These are phyloP conservation scores for Pelargonium myrrhifolium DNA, from an alignment of 441 rosid genomes.

Conservation along the genomic window DNA sequence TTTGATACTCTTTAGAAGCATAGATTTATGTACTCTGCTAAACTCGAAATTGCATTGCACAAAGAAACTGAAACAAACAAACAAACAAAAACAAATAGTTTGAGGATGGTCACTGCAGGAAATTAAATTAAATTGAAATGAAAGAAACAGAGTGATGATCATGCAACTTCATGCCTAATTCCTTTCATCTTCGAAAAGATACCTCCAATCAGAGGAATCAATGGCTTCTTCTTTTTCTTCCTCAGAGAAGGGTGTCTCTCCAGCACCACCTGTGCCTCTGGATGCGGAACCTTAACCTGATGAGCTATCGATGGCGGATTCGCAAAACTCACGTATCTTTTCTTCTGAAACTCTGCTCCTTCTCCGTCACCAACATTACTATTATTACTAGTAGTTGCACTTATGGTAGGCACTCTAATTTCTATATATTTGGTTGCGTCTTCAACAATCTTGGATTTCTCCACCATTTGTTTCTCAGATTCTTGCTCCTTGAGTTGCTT, in stretches of 20 bases:
- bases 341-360: constrained; percentile 47
- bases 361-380: constrained; percentile 5
- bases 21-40: too few relatives aligned
- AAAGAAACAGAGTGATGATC: constrained; percentile 1
- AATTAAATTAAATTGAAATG: neutral
- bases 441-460: constrained; percentile 34
- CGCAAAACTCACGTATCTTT: constrained; percentile 64
- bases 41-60: neutral
- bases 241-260: constrained; percentile 75
- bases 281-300: constrained; percentile 29
- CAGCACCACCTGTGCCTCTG: constrained; percentile 22
- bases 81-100: neutral
- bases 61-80: neutral
- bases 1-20: too few relatives aligned
- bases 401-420: constrained; percentile 13
- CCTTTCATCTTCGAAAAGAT: constrained; percentile 62
- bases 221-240: constrained; percentile 63
- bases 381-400: neutral
- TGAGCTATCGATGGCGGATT: constrained; percentile 41
- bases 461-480: constrained; percentile 23
- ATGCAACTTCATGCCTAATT: constrained; percentile 22
- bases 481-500: constrained; percentile 34
- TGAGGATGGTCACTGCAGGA: neutral
- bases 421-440: constrained; percentile 25
- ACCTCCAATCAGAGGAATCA: constrained; percentile 70